Conservation (phyloP, 495 filamentous ascomycete genomes). For the Penicillium samsonianum region DNA sequence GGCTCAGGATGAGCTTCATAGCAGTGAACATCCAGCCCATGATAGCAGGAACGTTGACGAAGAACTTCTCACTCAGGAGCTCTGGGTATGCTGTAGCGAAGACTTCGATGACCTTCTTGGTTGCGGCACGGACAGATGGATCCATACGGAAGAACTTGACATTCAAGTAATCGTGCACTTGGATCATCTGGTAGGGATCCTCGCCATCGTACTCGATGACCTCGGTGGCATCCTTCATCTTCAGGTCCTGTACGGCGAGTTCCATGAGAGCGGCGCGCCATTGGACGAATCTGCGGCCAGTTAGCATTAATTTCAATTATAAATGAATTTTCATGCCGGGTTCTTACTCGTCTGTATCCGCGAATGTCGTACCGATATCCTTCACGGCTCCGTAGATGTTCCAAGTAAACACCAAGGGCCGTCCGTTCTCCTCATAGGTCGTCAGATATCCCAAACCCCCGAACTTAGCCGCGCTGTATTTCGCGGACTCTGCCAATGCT, state of each 20-base stretch:
- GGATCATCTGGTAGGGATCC: slow-evolving; percentile 84
- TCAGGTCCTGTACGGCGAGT: slow-evolving; percentile 67
- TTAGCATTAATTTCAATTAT: not conserved
- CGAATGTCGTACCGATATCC: slow-evolving; percentile 70
- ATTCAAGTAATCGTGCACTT: slow-evolving; percentile 87
- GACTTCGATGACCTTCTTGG: slow-evolving; percentile 74
- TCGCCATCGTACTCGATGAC: slow-evolving; percentile 71
- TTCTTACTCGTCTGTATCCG: slow-evolving; percentile 70
- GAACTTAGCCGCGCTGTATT: slow-evolving; percentile 53
- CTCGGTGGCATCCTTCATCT: slow-evolving; percentile 61
- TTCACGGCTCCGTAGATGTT: slow-evolving; percentile 85
- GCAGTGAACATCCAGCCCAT: slow-evolving; percentile 84
- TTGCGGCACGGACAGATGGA: slow-evolving; percentile 65
- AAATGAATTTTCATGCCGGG: not conserved
- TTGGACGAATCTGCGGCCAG: slow-evolving; percentile 64
- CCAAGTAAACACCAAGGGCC: slow-evolving; percentile 65
- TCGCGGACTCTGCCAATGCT: slow-evolving; percentile 41
- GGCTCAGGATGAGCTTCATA: slow-evolving; percentile 76
- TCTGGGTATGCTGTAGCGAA: slow-evolving; percentile 83
- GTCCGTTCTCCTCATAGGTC: slow-evolving; percentile 45
- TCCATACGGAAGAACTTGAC: slow-evolving; percentile 79
- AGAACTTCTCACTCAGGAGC: slow-evolving; percentile 85
- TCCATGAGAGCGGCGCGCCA: slow-evolving; percentile 92
- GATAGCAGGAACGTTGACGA: slow-evolving; percentile 83
- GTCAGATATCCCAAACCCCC: slow-evolving; percentile 57